Evolutionary conservation across 768 basidiomycete species (phyloP).

Genomic region (Rhodosporidiobolus odoratus): DNA sequence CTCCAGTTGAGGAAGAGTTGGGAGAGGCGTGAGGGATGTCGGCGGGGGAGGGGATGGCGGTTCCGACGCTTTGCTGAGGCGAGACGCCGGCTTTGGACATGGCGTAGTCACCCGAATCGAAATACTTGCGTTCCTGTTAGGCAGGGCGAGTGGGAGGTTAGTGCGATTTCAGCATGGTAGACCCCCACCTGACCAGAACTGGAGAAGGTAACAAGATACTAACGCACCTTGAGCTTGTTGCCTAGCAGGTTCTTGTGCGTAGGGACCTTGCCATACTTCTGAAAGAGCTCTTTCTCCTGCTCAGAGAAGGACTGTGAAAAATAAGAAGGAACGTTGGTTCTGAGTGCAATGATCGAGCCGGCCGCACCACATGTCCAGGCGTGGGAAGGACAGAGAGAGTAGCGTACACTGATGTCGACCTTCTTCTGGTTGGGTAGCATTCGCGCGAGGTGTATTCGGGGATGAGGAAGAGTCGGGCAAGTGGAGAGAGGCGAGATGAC

Average conservation of each 20-base stretch:
- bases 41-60: conserved; percentile 95
- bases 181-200: background rate
- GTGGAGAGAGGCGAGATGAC: conserved; percentile 10
- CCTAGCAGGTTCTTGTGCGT: conserved; percentile 85
- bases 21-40: conserved; percentile 41
- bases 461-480: conserved; percentile 39
- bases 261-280: conserved; percentile 89
- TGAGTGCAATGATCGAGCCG: background rate
- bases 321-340: background rate
- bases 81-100: conserved; percentile 82
- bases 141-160: background rate
- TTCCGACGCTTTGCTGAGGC: conserved; percentile 83
- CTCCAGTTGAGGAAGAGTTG: no score
- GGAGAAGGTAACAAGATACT: background rate
- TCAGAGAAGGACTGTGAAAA: conserved; percentile 63
- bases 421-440: conserved; percentile 84
- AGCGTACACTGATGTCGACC: conserved; percentile 82
- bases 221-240: conserved; percentile 86
- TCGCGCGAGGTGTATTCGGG: conserved; percentile 19
- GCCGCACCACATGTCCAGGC: background rate
- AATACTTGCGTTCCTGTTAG: conserved; percentile 90
- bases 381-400: conserved; percentile 19
- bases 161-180: background rate
- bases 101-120: conserved; percentile 98
- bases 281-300: conserved; percentile 90